A percentile compares a stretch with the other conserved stretches of the same genome.
phyloP scores from a whole-genome alignment of 1,284 basidiomycete species.

The Irpex sp. region DNA sequence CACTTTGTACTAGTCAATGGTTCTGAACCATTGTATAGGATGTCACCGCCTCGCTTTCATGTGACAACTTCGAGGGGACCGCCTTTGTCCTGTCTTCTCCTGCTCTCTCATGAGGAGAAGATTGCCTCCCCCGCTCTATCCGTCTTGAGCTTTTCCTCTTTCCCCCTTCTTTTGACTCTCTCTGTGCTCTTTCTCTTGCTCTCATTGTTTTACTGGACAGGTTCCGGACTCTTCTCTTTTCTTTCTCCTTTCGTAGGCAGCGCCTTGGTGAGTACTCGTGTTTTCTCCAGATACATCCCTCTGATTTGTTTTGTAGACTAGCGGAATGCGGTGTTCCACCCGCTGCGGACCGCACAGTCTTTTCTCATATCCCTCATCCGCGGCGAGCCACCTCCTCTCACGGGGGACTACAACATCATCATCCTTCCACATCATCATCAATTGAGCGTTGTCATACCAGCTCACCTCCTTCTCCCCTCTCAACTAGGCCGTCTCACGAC shows the following conservation, averaged over 20 bases:
- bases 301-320: too few relatives aligned
- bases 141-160: neutral
- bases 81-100: neutral
- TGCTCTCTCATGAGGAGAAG: neutral
- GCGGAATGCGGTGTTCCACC: too few relatives aligned
- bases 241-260: neutral
- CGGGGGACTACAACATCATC: too few relatives aligned
- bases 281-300: neutral
- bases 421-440: too few relatives aligned
- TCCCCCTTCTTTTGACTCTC: neutral
- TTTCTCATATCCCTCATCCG: too few relatives aligned
- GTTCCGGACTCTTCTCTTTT: neutral
- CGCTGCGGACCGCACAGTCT: too few relatives aligned
- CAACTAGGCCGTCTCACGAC: too few relatives aligned
- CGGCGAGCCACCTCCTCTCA: too few relatives aligned
- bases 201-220: neutral
- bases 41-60: neutral
- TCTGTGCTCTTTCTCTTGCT: neutral
- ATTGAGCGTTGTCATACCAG: too few relatives aligned
- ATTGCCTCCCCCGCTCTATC: neutral
- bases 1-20: neutral
- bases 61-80: neutral
- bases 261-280: neutral
- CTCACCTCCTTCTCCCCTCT: too few relatives aligned
- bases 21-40: neutral